Evolutionary conservation across 2,329 filamentous ascomycete genomes (phyloP), one percentile per base, ranked within the genome.

Genomic region (Neocatenulostroma microsporum): DNA sequence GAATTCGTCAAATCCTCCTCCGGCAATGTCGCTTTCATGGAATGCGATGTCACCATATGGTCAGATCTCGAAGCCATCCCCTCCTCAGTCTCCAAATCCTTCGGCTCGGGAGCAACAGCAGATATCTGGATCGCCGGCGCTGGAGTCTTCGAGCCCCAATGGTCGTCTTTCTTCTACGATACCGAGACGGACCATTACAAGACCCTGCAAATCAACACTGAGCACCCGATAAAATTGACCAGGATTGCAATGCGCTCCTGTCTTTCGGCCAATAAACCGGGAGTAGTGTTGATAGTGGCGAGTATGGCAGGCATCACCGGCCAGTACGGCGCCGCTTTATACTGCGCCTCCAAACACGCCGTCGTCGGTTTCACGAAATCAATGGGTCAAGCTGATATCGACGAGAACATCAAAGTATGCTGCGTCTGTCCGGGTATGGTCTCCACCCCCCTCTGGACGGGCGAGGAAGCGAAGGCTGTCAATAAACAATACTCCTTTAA

Each of bases 151-250:
- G 62, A 64, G 37, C 58, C 59, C 4, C 51, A 56, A 44, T 48
- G 47, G 41, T 38, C 31, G 9, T 58, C 56, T 31, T 63, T 62
- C 48, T 58, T 59, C 54, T 42, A 58, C 28, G 61, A 65, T 45
- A 49, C 48, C 3, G 60, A 63, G 40, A 45, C 49, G 4, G 50
- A 58, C 13, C 50, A 56, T 19, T 63, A 62, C 44, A 42, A 45
- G 12, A 27, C 45, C 3, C 35, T 64, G 20, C 46, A 51, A 5
- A 58, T 63, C 45, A 63, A 64, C 41, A 40, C 56, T 13, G 53
- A 54, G 30, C 62, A 65, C 40, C 60, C 61, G 3, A 53, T 62
- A 19, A 63, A 64, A 39, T 48, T 65, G n/a, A 55, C 62, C 0
- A 47, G 62, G 3, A 59, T 65, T 18, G 60, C 57, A 6, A 59